These are phyloP conservation scores for Rhodotorula sp. DNA, from an alignment of 1,284 basidiomycete genomes.

Conservation along the genomic window DNA sequence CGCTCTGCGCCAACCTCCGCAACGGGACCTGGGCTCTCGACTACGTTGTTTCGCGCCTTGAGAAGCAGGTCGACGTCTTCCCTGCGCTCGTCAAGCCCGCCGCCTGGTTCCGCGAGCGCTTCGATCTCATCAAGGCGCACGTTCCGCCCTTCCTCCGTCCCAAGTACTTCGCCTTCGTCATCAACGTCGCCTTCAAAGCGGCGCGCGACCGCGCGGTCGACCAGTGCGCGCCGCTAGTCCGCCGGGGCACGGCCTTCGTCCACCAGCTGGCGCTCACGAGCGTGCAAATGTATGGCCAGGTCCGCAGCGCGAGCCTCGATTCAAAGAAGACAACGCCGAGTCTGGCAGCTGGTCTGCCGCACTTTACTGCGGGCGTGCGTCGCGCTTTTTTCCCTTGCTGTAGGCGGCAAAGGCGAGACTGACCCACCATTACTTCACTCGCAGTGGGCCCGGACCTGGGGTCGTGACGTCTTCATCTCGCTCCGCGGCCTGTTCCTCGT, in stretches of 20 bases:
- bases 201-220: constrained; percentile 76
- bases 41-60: constrained; percentile 72
- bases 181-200: constrained; percentile 87
- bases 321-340: constrained; percentile 67
- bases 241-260: constrained; percentile 80
- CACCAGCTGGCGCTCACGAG: constrained; percentile 82
- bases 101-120: constrained; percentile 78
- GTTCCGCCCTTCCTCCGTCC: constrained; percentile 85
- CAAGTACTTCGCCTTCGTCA: constrained; percentile 87
- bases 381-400: not conserved
- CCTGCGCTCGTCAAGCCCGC: constrained; percentile 71
- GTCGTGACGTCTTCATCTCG: constrained; percentile 87
- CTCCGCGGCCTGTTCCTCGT: constrained; percentile 86
- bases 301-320: constrained; percentile 81
- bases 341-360: constrained; percentile 89
- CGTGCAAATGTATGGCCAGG: constrained; percentile 88
- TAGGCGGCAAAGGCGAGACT: not conserved
- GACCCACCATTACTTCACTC: not conserved
- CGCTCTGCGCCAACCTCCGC: constrained; percentile 80
- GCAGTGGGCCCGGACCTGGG: constrained; percentile 90
- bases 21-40: constrained; percentile 87
- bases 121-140: constrained; percentile 70
- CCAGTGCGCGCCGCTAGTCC: constrained; percentile 81
- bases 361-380: constrained; percentile 69
- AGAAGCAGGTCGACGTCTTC: constrained; percentile 67